Percentiles rank a stretch among this genome's conserved stretches.
Evolutionary conservation across 2,329 filamentous ascomycete species (phyloP).

Genomic region (Thelonectria olida): DNA sequence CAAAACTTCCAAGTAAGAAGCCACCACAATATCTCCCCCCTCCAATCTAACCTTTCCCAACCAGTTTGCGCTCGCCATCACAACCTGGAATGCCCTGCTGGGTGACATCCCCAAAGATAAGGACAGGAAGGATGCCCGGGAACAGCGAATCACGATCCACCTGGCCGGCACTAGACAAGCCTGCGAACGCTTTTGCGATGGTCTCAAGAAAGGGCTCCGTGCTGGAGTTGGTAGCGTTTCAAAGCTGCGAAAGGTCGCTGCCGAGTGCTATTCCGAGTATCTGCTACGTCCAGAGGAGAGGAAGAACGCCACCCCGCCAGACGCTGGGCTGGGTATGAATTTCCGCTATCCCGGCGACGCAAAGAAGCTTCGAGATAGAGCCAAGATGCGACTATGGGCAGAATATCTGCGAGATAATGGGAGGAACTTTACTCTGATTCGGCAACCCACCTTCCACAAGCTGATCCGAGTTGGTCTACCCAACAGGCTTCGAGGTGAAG

Average conservation of each 20-base stretch:
- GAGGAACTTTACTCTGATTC: constrained; percentile 88
- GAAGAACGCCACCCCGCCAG: constrained; percentile 70
- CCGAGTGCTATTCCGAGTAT: constrained; percentile 93
- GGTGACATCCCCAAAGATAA: constrained; percentile 65
- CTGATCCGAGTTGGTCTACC: constrained; percentile 94
- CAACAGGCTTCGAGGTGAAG: constrained; percentile 90
- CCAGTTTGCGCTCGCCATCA: constrained; percentile 90
- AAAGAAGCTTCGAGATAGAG: constrained; percentile 90
- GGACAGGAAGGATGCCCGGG: constrained; percentile 57
- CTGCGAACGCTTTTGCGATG: constrained; percentile 96
- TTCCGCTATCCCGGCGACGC: constrained; percentile 96
- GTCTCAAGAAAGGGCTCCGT: constrained; percentile 87
- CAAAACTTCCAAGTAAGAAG: constrained; percentile 77
- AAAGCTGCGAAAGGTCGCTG: constrained; percentile 81
- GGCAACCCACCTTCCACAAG: constrained; percentile 97
- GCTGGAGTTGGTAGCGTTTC: constrained; percentile 89
- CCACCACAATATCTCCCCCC: constrained; percentile 7
- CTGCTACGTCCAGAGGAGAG: constrained; percentile 71
- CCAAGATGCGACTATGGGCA: constrained; percentile 97
- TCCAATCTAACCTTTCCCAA: constrained; percentile 10
- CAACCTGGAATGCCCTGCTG: constrained; percentile 86
- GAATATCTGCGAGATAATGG: constrained; percentile 97
- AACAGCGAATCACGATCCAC: constrained; percentile 91
- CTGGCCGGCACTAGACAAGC: constrained; percentile 87
- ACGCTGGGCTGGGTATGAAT: constrained; percentile 90